phyloP scores from a whole-genome alignment of 306 rosid genomes.

The Ormosia semicastrata region DNA sequence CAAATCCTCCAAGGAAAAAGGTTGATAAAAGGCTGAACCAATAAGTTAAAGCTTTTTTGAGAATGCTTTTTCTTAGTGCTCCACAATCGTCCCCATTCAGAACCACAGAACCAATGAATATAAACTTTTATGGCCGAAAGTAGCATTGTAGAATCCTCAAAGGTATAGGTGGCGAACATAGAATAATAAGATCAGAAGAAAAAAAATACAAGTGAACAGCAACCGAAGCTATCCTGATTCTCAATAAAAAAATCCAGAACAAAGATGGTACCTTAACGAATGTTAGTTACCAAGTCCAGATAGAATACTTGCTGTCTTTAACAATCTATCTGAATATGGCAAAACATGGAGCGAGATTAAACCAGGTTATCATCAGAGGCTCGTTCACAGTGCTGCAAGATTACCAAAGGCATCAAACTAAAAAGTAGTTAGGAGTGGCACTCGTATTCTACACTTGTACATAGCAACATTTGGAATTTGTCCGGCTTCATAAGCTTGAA shows the following conservation, averaged over 20 bases:
- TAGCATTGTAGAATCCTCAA: slow-evolving; percentile 14
- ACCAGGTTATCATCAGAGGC: background rate
- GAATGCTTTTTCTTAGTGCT: slow-evolving; percentile 40
- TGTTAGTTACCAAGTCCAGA: background rate
- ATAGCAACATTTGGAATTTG: background rate
- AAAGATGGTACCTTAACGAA: background rate
- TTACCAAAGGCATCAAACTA: background rate
- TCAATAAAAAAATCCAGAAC: background rate
- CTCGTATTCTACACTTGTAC: background rate
- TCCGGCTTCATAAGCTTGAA: background rate
- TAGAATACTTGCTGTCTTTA: background rate
- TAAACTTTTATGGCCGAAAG: slow-evolving; percentile 37
- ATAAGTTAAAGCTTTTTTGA: background rate
- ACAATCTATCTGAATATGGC: background rate
- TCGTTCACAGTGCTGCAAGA: background rate
- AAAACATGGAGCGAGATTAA: background rate
- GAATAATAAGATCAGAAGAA: background rate
- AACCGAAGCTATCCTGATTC: slow-evolving; percentile 3
- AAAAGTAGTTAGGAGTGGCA: background rate
- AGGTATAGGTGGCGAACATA: background rate
- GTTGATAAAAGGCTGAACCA: background rate
- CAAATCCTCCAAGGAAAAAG: slow-evolving; percentile 2
- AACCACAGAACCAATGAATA: slow-evolving; percentile 25
- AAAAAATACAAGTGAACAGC: background rate
- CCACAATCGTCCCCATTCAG: slow-evolving; percentile 26